Conservation (phyloP, 345 rosid genomes). For the Brassica cretica region DNA sequence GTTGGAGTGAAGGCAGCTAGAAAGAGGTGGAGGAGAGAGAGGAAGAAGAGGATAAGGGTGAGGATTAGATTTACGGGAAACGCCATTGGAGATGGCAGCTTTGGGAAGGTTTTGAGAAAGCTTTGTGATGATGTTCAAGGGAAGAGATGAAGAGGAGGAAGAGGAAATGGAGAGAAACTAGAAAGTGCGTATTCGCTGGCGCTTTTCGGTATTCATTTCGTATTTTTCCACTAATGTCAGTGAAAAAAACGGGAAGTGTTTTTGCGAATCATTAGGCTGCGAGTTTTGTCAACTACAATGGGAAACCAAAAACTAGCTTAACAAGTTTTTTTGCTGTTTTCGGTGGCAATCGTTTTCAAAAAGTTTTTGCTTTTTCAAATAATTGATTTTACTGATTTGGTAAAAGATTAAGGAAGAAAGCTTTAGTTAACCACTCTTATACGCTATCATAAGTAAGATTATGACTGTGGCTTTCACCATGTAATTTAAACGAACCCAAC, state of each 20-base stretch:
- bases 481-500: no score
- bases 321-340: not conserved
- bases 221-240: slow-evolving; percentile 21
- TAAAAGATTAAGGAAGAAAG: not conserved
- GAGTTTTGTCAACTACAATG: slow-evolving; percentile 32
- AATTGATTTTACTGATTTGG: slow-evolving; percentile 14
- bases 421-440: not conserved
- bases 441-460: not conserved
- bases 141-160: not conserved
- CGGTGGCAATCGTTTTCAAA: slow-evolving; percentile 33
- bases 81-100: slow-evolving; percentile 36
- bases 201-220: slow-evolving; percentile 22
- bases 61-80: slow-evolving; percentile 11
- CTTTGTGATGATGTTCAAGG: not conserved
- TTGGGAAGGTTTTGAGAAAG: not conserved
- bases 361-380: slow-evolving; percentile 10
- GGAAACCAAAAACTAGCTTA: slow-evolving; percentile 23
- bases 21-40: slow-evolving; percentile 29
- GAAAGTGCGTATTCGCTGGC: slow-evolving; percentile 40
- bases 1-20: slow-evolving; percentile 58
- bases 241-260: slow-evolving; percentile 5
- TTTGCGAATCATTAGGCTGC: slow-evolving; percentile 25
- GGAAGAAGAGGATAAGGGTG: slow-evolving; percentile 26
- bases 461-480: not conserved
- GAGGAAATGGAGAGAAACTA: slow-evolving; percentile 1